Evolutionary conservation across 805 yeast species (phyloP), one percentile per base, ranked within the genome.

Genomic region (Nakazawaea populi): DNA sequence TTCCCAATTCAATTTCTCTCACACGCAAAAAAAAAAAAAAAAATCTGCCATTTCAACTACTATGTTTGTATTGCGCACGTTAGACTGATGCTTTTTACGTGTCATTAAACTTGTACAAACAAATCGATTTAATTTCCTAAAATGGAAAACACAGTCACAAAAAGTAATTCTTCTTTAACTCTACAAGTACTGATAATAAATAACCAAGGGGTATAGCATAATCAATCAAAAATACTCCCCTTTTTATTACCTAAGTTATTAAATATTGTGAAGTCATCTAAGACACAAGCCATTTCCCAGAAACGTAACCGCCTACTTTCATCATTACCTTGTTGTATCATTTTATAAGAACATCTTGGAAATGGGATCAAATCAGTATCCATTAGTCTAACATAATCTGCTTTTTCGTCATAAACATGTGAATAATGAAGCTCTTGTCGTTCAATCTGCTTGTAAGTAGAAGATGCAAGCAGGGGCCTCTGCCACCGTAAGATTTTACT

Each of bases 121-220:
- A 14, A 7, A n/a, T n/a, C 7, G 18, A 27, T 11, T 31, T 11
- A 31, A 10, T 30, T 36, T 10, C 48, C 47, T 14, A 49, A 44
- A 24, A 10, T 3, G 48, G 47, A 45, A 49, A 49, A 31, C 42
- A 11, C 52, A 49, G 52, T 49, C 52, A 49, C 52, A 48, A 34
- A 3, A 18, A 18, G 24, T 18, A 18, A 34, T 34, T 34, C 12
- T 34, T 34, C 36, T 34, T 2, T 12, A 34, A 10, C 12, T 34
- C 12, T 34, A 10, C 36, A 34, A 18, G 9, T 12, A 28, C 12
- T 28, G 27, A 42, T 42, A n/a, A 30, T 31, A 42, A 12, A 29
- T 11, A 7, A 6, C 5, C 18, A 12, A 11, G 6, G 10, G n/a
- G n/a, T 30, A n/a, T 42, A 28, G 44, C 24, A 18, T 2, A 18